Conservation (phyloP, 305 asterid species). For the Rubia occidens region DNA sequence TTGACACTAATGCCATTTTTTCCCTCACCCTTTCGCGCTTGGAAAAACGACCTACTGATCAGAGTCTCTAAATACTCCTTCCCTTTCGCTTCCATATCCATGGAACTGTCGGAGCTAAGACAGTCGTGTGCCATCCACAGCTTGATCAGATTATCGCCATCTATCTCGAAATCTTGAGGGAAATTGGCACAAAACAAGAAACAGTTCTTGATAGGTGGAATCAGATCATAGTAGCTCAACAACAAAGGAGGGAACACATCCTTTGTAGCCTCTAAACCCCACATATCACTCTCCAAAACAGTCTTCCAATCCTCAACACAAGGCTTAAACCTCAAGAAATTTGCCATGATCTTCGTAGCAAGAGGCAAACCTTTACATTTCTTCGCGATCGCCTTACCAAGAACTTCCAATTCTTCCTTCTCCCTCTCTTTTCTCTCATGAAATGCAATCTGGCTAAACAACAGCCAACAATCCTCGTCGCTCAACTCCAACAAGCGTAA, state of each 20-base stretch:
- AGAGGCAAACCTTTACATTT: conserved; percentile 31
- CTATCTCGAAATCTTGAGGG: conserved; percentile 45
- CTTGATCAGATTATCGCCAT: conserved; percentile 41
- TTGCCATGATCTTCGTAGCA: conserved; percentile 22
- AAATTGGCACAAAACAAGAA: conserved; percentile 56
- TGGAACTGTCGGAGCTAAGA: conserved; percentile 20
- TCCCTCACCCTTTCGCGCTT: conserved; percentile 19
- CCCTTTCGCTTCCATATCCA: conserved; percentile 43
- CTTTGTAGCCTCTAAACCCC: conserved; percentile 21
- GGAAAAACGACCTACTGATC: conserved; percentile 48
- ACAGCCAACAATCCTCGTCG: conserved; percentile 24
- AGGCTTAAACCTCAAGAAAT: conserved; percentile 14
- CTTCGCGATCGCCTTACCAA: conserved; percentile 15
- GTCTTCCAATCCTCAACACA: conserved; percentile 19
- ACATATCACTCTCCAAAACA: conserved; percentile 23
- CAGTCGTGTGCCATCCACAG: conserved; percentile 88
- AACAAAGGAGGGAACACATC: conserved; percentile 20
- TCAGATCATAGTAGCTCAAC: conserved; percentile 28
- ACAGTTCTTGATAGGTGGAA: conserved; percentile 38
- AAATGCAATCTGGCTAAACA: conserved; percentile 24
- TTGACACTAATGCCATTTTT: conserved; percentile 17
- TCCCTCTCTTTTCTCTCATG: background rate
- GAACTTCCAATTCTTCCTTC: background rate
- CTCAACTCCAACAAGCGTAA: conserved; percentile 13
- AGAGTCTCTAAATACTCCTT: conserved; percentile 33